These are phyloP conservation scores for Calonectria leucothoes DNA, from an alignment of 2,329 filamentous ascomycete genomes.

Conservation along the genomic window DNA sequence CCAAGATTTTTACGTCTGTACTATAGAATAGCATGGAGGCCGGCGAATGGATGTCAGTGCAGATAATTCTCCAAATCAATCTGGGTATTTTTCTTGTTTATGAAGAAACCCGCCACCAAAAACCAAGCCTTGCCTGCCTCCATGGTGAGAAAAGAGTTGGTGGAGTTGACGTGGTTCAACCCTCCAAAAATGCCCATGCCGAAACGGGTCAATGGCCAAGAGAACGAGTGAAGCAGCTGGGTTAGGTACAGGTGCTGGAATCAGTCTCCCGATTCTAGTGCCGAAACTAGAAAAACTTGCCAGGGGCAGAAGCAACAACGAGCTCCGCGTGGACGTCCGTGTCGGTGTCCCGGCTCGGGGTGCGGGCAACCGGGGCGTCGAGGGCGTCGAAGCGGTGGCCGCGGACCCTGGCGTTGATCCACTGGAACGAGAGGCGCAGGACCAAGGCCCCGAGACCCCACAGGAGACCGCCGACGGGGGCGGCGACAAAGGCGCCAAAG, in stretches of 20 bases:
- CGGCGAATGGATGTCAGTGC: constrained; percentile 34
- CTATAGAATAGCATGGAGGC: constrained; percentile 42
- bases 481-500: constrained; percentile 86
- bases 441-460: constrained; percentile 75
- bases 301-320: constrained; percentile 50
- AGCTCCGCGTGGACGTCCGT: constrained; percentile 42
- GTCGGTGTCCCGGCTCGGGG: constrained; percentile 45
- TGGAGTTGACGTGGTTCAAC: not conserved
- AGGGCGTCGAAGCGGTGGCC: constrained; percentile 75
- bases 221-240: not conserved
- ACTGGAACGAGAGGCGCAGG: constrained; percentile 70
- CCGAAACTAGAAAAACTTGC: constrained; percentile 65
- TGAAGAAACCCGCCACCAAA: no score
- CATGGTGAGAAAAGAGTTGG: not conserved
- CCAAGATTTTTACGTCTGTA: constrained; percentile 42
- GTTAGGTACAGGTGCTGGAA: no score
- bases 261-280: no score
- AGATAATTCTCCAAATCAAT: constrained; percentile 37
- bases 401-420: constrained; percentile 64
- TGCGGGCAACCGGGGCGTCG: constrained; percentile 61
- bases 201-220: no score
- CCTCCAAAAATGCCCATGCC: not conserved
- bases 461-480: constrained; percentile 79
- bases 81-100: constrained; percentile 21
- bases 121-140: not conserved